Conservation (phyloP, 108 stramenopile species). For the Cyclostephanos tholiformis region DNA sequence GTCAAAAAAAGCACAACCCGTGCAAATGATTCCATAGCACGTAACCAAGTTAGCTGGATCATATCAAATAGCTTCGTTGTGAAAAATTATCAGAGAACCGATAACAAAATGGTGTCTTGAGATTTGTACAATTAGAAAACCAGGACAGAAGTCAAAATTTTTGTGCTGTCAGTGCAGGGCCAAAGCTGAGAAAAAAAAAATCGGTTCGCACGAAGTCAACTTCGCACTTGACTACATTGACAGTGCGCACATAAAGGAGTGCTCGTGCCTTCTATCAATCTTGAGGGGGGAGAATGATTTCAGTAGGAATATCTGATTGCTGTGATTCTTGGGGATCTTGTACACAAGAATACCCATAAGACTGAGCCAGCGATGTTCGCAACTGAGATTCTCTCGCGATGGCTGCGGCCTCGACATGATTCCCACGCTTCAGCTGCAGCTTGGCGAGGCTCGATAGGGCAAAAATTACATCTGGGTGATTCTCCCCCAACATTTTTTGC, state of each 20-base stretch:
- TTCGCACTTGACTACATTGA: background rate
- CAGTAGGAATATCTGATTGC: constrained; percentile 16
- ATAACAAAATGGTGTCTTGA: background rate
- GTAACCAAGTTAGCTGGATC: background rate
- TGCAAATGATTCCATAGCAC: too few relatives aligned
- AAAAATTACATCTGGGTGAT: constrained; percentile 61
- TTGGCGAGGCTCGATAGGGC: constrained; percentile 45
- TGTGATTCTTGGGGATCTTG: background rate
- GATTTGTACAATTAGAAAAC: constrained; percentile 3
- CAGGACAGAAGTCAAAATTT: background rate
- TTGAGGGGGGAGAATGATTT: constrained; percentile 15
- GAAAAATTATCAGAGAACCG: background rate
- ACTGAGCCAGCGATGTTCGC: constrained; percentile 28
- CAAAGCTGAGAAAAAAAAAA: background rate
- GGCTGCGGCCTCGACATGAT: constrained; percentile 20
- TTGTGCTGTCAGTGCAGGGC: background rate
- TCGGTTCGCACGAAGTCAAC: background rate
- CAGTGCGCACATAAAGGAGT: background rate
- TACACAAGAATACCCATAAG: background rate
- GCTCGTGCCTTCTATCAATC: background rate
- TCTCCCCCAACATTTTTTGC: constrained; percentile 43
- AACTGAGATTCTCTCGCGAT: constrained; percentile 32
- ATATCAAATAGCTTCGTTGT: background rate
- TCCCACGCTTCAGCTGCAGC: constrained; percentile 26
- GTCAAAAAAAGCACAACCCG: background rate